Evolutionary conservation across 345 rosid species (phyloP), one percentile per base, ranked within the genome.

Genomic region (Bretschneidera sinensis): DNA sequence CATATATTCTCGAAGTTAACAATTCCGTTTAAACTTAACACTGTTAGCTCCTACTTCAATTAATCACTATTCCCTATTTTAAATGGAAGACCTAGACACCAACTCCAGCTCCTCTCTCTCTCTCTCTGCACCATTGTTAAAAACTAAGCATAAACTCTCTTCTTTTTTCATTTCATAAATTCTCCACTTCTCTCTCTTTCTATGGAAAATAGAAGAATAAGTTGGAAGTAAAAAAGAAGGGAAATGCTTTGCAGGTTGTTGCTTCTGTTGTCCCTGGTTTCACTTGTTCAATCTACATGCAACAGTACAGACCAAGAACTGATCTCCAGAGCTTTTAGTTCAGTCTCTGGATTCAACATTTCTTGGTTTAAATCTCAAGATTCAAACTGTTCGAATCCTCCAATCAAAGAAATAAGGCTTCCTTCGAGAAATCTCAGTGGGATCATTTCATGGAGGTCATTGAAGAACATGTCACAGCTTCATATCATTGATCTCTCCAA

Each of bases 391-490:
- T 80, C 87, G 11, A 35, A 14, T 24, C 78, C 71, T 66, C 55
- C 58, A 2, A 55, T 80, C 2, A 64, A 60, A 53, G 68, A 71
- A 21, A 56, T 92, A 21, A 66, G 56, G 15, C 70, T 92, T 20
- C 64, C 88, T 20, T 87, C 97, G 7, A 79, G 70, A 66, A 84
- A 81, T 62, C 62, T 92, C 17, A 80, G 72, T 65, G 96, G 98
- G 28, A 79, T 48, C 48, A 47, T 92, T 43, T 81, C 90, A n/a
- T 92, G 97, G 97, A 72, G 45, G 17, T 74, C 68, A 57, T 76
- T 92, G 64, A 67, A 71, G 62, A 80, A 68, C 68, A 51, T 87
- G 69, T 71, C 96, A 17, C 65, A 71, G 34, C 70, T 92, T 31
- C 82, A 67, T 19, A 24, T 50, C 17, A 59, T 92, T 52, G 90